Evolutionary conservation across 2,329 filamentous ascomycete species (phyloP).

Genomic region (Tolypocladium album): DNA sequence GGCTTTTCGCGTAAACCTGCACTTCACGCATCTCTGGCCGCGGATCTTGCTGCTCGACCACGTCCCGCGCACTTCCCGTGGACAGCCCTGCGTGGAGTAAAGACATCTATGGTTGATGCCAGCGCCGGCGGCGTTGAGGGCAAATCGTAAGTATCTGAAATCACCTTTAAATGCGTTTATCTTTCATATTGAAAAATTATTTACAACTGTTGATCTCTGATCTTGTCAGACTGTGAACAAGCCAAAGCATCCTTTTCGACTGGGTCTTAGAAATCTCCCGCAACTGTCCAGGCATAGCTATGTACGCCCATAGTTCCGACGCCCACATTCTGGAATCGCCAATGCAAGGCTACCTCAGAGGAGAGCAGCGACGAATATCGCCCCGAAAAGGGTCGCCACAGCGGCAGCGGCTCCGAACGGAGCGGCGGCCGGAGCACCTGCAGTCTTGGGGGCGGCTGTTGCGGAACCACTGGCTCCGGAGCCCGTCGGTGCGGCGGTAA

Average conservation of each 20-base stretch:
- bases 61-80: no score
- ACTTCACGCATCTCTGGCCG: not conserved
- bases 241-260: not conserved
- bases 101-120: no score
- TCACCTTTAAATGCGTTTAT: not conserved
- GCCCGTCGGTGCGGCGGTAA: not conserved
- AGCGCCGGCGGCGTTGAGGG: no score
- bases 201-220: not conserved
- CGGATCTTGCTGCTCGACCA: no score
- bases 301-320: not conserved
- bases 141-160: no score
- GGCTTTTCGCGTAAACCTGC: not conserved
- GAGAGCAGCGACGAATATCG: conserved; percentile 5
- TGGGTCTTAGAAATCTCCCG: not conserved
- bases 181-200: not conserved
- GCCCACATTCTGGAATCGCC: not conserved
- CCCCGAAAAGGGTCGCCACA: conserved; percentile 4
- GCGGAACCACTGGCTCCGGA: not conserved
- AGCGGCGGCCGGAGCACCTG: not conserved
- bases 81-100: no score
- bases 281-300: not conserved
- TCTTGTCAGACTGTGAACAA: not conserved
- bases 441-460: not conserved
- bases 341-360: not conserved
- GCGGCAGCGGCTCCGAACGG: conserved; percentile 1